These are phyloP conservation scores for Kodamaea hsintzibuensis DNA, from an alignment of 805 yeast genomes.

Conservation along the genomic window DNA sequence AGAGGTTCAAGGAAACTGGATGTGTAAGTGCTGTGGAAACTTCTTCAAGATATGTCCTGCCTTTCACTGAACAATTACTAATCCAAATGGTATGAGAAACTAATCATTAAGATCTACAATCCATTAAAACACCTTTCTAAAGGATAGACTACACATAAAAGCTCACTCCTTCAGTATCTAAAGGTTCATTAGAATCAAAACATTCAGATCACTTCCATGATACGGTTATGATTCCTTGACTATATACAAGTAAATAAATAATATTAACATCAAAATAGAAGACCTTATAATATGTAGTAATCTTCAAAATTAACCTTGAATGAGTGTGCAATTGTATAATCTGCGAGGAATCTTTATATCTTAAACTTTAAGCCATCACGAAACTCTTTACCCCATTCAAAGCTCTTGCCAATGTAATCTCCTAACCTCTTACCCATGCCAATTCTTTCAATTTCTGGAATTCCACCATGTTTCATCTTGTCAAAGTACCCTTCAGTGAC, in stretches of 20 bases:
- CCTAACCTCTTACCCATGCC: constrained; percentile 33
- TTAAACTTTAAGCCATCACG: not conserved
- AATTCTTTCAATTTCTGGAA: constrained; percentile 25
- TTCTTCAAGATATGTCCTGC: no score
- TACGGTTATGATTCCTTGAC: not conserved
- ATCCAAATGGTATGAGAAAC: not conserved
- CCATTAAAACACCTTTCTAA: no score
- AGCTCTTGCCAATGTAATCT: constrained; percentile 21
- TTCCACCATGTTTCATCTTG: constrained; percentile 13
- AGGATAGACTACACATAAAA: not conserved
- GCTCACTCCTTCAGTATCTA: not conserved
- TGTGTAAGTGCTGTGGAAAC: no score
- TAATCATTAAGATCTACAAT: no score
- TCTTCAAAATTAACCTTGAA: no score
- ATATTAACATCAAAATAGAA: not conserved
- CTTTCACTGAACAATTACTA: no score
- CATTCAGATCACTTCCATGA: not conserved
- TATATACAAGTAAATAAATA: not conserved
- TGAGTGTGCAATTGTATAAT: not conserved
- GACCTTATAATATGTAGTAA: no score
- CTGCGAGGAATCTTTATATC: not conserved
- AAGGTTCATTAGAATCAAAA: not conserved
- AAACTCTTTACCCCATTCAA: not conserved
- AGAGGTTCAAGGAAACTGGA: not conserved
- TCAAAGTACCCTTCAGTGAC: not conserved